Evolutionary conservation across 495 filamentous ascomycete genomes (phyloP), one percentile per base, ranked within the genome.

Genomic region (Sordaria brevicollis): DNA sequence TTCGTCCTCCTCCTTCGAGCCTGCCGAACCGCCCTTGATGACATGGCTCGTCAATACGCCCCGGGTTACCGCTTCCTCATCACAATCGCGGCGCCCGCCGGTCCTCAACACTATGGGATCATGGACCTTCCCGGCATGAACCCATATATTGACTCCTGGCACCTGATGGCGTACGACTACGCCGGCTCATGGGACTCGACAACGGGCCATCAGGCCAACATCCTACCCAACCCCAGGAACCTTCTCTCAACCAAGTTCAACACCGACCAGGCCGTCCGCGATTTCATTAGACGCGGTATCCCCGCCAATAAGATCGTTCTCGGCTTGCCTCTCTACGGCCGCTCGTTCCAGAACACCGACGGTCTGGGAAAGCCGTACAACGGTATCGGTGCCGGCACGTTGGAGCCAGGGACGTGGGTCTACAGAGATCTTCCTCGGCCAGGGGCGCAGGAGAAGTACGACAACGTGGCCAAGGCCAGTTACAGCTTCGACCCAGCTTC

Each of bases 311-410:
- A 96, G 78, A 88, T 97, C 38, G 85, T 94, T 8, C 79, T 97
- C 34, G 93, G 94, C 34, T 87, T 96, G 82, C 93, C 93, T 0
- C 81, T 97, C 0, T 97, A 96, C 75, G 94, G 94, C 0, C 89
- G 93, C 8, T 84, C 91, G 8, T 97, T 97, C 74, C 80, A 85
- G 69, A 80, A 84, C 29, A 97, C 93, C 0, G 76, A 83, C 17
- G 93, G 93, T 0, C 86, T 89, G 0, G 94, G 93, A 1, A 77
- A 83, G 39, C 78, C 84, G 13, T 97, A 86, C 79, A 83, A 76
- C 65, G 90, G 92, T 15, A 82, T 90, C 49, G 93, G 93, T 1
- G 76, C 83, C 62, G 77, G 90, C 81, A 35, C 84, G 38, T 91
- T 88, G 82, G 91, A 97, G 81, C 83, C 86, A 17, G 93, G 93